Evolutionary conservation across 1,284 basidiomycete genomes (phyloP).

Genomic region (Pulchroboletus neoregius): DNA sequence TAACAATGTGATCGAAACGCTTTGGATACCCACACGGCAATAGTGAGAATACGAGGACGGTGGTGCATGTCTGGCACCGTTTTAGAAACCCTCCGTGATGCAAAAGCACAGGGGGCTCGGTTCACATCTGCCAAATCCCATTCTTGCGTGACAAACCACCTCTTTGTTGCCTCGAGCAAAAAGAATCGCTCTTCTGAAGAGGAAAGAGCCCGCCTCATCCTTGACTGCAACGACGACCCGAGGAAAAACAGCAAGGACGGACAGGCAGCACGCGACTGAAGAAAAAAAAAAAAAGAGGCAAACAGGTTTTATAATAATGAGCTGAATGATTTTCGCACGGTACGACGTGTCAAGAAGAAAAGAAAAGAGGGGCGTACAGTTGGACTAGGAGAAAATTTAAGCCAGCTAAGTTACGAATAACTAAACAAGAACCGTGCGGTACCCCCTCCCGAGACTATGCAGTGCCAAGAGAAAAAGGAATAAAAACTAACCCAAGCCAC

Average conservation of each 20-base stretch:
- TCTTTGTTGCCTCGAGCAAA: slow-evolving; percentile 39
- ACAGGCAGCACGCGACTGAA: slow-evolving; percentile 31
- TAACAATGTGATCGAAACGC: neutral
- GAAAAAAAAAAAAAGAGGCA: neutral
- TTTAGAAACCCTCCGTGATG: slow-evolving; percentile 1
- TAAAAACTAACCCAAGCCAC: too few relatives aligned
- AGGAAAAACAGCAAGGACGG: slow-evolving; percentile 35
- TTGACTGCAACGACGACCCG: slow-evolving; percentile 18
- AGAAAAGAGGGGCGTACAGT: neutral
- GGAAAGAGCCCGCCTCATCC: slow-evolving; percentile 39
- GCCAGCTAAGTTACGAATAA: slow-evolving; percentile 29
- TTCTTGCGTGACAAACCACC: slow-evolving; percentile 49
- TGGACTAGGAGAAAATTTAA: neutral
- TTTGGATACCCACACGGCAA: neutral
- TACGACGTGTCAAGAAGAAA: neutral
- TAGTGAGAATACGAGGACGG: neutral
- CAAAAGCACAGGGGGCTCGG: neutral
- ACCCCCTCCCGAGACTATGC: neutral
- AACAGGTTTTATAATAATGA: neutral
- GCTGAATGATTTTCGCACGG: slow-evolving; percentile 20
- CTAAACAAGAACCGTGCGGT: slow-evolving; percentile 13
- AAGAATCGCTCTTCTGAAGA: slow-evolving; percentile 36
- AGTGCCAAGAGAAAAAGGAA: neutral
- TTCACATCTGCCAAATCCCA: slow-evolving; percentile 18
- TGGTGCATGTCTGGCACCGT: slow-evolving; percentile 18